Base-by-base conservation (phyloP, 192 early-diverging fungal species). In the Coemansia sp. region DNA sequence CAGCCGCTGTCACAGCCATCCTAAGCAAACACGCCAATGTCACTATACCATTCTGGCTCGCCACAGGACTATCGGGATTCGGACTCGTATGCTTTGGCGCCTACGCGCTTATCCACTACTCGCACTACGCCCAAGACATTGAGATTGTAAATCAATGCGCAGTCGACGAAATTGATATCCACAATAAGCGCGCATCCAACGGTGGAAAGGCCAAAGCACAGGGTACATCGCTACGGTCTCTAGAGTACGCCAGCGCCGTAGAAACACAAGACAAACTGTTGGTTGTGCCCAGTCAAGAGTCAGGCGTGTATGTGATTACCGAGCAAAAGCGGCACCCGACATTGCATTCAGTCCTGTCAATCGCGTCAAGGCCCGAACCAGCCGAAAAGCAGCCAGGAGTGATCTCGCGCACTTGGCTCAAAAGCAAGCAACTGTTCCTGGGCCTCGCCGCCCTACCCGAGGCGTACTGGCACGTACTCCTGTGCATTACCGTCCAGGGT, bases 91-190 rank as follows among this genome's bases (percentile, higher is more conserved):
- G 85, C 66, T 86, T 87, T 68, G 75, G 68, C 29, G 31, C 85
- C 29, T 88, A 87, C 65, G 85, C 75, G 20, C 47, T 82, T 10
- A 82, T 88, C 2, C 87, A 88, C 72, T 82, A 75, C 59, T 84
- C 82, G 46, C 74, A 79, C 66, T 84, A 72, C 40, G 67, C 71
- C 8, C 61, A 42, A n/a, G 73, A 80, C 33, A 69, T 72, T 40
- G 78, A 80, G 43, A 51, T 49, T 9, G 29, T 38, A 2, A 63
- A 63, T 18, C 38, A 40, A 24, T 16, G 31, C 38, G 20, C 36
- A 36, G 38, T 18, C 20, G 36, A 13, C 22, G 38, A 38, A 16
- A 34, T 24, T 8, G 38, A 63, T 22, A 33, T 33, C 57, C 31
- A 18, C 5, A 16, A 18, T 24, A 59, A 36, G 57, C 16, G 16